Evolutionary conservation across 2,329 filamentous ascomycete species (phyloP), one percentile per base, ranked within the genome.

Genomic region (Diplodia mutila): DNA sequence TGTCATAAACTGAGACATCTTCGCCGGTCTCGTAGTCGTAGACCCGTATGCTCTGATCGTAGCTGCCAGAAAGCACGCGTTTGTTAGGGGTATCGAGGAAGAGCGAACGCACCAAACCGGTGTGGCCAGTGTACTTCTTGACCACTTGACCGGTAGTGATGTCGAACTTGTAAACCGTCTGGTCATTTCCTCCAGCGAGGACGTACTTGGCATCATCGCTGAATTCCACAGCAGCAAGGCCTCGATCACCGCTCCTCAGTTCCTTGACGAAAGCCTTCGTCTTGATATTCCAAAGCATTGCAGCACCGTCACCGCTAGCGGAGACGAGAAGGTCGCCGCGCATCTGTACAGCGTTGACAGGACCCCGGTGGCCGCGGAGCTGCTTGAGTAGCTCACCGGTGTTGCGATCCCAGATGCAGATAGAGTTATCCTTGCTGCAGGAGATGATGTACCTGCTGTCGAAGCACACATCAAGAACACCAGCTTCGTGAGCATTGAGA

Each of bases 261-360:
- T 97, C 93, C 75, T 94, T 93, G 75, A 97, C 91, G 73, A 92
- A 92, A 74, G 91, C 89, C 65, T 93, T 94, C 48, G 91, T 93
- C 73, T 93, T 89, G 68, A 98, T 90, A 77, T 97, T 96, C 95
- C 95, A 99, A 68, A 99, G 85, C 82, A 96, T 97, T 70, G 97
- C 93, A 61, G 91, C 87, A 73, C 95, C 95, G 79, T 99, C 95
- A 67, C 95, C 95, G 66, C 91, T 95, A 76, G 95, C 97, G 57
- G 92, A 97, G 34, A 97, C 94, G 59, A 98, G 89, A 7, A 93
- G 90, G 80, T 97, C 94, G 69, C 93, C 94, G 65, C 94, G 91
- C 78, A 99, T 88, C 81, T 98, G 94, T 5, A 99, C 93, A 1
- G 95, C 94, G 76, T 99, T 99, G 72, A 99, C 95, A 1, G 95